Conservation (phyloP, 2,329 filamentous ascomycete genomes). For the Colletotrichum graminicola region DNA sequence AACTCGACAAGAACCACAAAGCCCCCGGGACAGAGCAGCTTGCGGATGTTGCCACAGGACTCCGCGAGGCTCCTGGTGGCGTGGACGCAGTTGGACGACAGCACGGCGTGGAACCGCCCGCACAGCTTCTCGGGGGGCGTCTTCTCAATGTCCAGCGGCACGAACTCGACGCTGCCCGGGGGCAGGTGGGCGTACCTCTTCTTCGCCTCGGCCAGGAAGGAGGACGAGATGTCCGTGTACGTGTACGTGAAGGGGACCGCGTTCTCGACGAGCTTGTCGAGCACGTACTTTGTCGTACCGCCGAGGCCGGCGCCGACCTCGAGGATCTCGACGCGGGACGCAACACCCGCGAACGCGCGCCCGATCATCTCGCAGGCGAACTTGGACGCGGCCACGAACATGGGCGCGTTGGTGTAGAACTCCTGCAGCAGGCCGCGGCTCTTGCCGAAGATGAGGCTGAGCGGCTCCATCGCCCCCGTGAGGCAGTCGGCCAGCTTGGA, state of each 20-base stretch:
- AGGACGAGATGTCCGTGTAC: constrained; percentile 1
- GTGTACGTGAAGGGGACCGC: background rate
- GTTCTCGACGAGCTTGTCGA: constrained; percentile 19
- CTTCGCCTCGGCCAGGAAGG: background rate
- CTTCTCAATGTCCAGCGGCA: constrained; percentile 15
- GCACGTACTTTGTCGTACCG: constrained; percentile 12
- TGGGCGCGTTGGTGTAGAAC: too few species aligned
- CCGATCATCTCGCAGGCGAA: too few species aligned
- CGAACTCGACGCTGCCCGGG: background rate
- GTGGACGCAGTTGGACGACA: constrained; percentile 17
- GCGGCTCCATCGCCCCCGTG: too few species aligned
- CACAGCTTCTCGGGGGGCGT: background rate
- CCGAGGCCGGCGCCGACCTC: constrained; percentile 53
- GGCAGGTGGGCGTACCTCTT: too few species aligned
- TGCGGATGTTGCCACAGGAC: background rate
- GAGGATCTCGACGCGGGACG: constrained; percentile 59
- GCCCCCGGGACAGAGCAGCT: constrained; percentile 1
- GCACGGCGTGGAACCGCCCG: background rate
- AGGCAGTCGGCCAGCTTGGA: too few species aligned
- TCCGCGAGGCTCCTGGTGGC: background rate
- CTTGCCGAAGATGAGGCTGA: too few species aligned
- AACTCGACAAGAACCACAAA: constrained; percentile 7
- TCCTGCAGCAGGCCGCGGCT: too few species aligned
- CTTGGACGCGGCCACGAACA: too few species aligned
- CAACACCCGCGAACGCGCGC: too few species aligned